Evolutionary conservation across 2,329 filamentous ascomycete genomes (phyloP).

Genomic region (Blumeria hordei): DNA sequence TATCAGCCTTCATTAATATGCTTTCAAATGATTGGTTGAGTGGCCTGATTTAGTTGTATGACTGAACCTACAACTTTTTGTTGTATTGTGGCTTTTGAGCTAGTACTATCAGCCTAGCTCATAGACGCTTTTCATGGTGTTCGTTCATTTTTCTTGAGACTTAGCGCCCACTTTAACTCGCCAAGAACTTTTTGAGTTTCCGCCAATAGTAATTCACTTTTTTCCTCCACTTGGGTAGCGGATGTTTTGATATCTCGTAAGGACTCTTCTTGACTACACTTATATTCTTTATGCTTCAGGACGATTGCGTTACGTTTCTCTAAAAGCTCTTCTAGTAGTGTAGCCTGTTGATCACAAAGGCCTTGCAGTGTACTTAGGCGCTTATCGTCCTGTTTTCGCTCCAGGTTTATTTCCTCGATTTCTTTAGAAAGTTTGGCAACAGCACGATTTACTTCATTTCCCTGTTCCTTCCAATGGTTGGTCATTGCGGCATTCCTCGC

Average conservation of each 20-base stretch:
- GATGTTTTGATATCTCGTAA: constrained; percentile 33
- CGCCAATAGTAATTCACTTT: constrained; percentile 33
- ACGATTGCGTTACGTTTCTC: constrained; percentile 38
- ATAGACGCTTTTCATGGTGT: not conserved
- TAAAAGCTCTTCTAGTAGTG: constrained; percentile 35
- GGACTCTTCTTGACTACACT: constrained; percentile 34
- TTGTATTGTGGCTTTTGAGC: no score
- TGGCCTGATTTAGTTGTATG: no score
- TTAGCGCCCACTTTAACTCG: constrained; percentile 50
- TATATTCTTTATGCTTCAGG: constrained; percentile 37
- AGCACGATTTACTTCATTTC: constrained; percentile 31
- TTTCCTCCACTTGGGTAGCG: constrained; percentile 30
- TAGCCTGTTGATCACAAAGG: constrained; percentile 48
- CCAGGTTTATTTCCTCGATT: constrained; percentile 28
- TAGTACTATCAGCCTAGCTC: no score
- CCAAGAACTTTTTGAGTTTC: constrained; percentile 35
- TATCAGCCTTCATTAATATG: no score
- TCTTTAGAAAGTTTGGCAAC: constrained; percentile 26
- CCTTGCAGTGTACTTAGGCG: constrained; percentile 40
- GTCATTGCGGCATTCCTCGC: constrained; percentile 44
- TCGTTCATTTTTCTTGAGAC: constrained; percentile 33
- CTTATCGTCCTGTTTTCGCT: constrained; percentile 33
- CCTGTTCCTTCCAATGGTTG: constrained; percentile 41
- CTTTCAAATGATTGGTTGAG: no score
- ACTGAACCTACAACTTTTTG: no score